Percentiles rank a stretch among this genome's conserved stretches.
Evolutionary conservation across 2,329 filamentous ascomycete genomes (phyloP).

Genomic region (Arthrocladium fulminans): DNA sequence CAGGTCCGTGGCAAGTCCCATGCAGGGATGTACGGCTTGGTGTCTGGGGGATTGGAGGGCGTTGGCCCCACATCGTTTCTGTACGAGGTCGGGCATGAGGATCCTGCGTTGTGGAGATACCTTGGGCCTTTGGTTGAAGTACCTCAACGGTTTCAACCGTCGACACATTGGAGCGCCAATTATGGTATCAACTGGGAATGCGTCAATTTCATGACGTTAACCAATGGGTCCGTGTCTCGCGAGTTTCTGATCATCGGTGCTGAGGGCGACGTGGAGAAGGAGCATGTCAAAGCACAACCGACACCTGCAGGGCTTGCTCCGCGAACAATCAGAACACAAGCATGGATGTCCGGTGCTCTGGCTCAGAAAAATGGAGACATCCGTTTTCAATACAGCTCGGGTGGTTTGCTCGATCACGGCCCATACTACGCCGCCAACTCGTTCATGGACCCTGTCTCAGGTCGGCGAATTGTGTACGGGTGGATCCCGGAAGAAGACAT

Average conservation of each 20-base stretch:
- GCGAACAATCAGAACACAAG: constrained; percentile 27
- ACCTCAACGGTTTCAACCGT: constrained; percentile 30
- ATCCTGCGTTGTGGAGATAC: constrained; percentile 39
- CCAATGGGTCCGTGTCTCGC: constrained; percentile 24
- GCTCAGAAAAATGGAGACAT: constrained; percentile 8
- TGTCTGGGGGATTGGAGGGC: constrained; percentile 39
- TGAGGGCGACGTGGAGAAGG: constrained; percentile 29
- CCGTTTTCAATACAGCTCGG: constrained; percentile 31
- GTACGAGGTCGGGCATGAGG: constrained; percentile 33
- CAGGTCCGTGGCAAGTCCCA: constrained; percentile 1
- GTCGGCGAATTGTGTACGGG: constrained; percentile 37
- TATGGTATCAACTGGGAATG: constrained; percentile 46
- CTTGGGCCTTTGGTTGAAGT: constrained; percentile 36
- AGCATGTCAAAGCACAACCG: constrained; percentile 13
- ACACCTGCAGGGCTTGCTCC: constrained; percentile 12
- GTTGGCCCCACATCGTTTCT: constrained; percentile 39
- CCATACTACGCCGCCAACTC: constrained; percentile 42
- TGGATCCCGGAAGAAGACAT: constrained; percentile 46
- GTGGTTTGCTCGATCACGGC: constrained; percentile 42
- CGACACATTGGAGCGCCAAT: constrained; percentile 39
- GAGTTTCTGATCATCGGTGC: constrained; percentile 40
- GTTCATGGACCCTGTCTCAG: constrained; percentile 37
- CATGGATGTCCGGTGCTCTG: constrained; percentile 37
- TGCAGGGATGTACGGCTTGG: constrained; percentile 34
- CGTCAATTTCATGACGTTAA: constrained; percentile 38